phyloP scores from a whole-genome alignment of 768 basidiomycete species.

The Sutorius australiensis region DNA sequence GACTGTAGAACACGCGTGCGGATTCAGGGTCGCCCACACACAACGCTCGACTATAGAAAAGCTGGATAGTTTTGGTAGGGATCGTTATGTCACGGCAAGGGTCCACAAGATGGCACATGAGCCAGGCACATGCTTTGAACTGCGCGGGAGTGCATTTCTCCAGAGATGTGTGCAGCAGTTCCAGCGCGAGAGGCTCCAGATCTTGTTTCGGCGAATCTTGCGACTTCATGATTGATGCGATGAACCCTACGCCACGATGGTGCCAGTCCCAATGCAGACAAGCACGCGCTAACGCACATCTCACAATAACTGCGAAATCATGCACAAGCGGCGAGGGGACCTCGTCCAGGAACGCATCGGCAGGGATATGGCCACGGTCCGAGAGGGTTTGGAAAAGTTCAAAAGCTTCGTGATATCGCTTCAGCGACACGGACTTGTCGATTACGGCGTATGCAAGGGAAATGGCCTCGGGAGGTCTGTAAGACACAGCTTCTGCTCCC shows the following conservation, averaged over 20 bases:
- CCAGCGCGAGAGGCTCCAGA: constrained; percentile 37
- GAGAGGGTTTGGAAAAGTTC: constrained; percentile 49
- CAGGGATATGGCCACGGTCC: constrained; percentile 41
- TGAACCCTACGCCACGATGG: constrained; percentile 37
- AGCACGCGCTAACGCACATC: constrained; percentile 46
- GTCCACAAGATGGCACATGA: constrained; percentile 41
- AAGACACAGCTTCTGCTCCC: constrained; percentile 31
- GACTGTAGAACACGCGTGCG: constrained; percentile 46
- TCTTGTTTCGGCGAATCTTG: constrained; percentile 20
- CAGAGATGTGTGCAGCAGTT: constrained; percentile 42
- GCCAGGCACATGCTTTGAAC: constrained; percentile 37
- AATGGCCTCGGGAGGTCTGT: constrained; percentile 37
- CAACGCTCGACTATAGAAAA: constrained; percentile 44
- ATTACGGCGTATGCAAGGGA: constrained; percentile 41
- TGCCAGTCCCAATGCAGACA: constrained; percentile 56
- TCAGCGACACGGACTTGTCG: constrained; percentile 38
- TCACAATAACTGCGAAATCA: constrained; percentile 47
- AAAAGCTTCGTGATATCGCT: constrained; percentile 37
- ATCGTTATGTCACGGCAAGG: constrained; percentile 31
- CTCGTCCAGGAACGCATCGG: constrained; percentile 42
- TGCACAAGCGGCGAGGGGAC: constrained; percentile 27
- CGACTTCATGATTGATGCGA: constrained; percentile 30
- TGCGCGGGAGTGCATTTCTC: constrained; percentile 34
- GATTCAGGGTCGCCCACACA: constrained; percentile 27
- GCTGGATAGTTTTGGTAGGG: constrained; percentile 41